Base-by-base conservation (phyloP, 805 yeast genomes). In the Kodamaea fukazawae region DNA sequence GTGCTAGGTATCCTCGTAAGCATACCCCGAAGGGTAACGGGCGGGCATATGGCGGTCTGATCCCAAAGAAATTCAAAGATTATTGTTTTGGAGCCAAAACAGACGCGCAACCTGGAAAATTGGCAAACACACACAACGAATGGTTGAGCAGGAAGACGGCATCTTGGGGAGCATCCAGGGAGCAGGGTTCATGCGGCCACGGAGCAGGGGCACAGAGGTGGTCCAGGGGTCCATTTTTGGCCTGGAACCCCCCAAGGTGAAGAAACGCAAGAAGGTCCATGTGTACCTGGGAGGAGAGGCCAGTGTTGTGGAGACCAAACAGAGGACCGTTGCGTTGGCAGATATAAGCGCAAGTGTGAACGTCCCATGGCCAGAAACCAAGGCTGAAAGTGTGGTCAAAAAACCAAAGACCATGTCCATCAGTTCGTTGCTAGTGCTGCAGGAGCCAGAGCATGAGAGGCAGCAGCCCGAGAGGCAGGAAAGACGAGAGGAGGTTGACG, bases 401-500 rank as follows among this genome's bases (percentile, higher is more conserved):
- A n/a, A 20, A 20, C 8, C 8, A 8, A 20, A 20, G 23, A 20
- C 7, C 23, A 20, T 20, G 5, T 8, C 23, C 5, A 20, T 11
- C 29, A 26, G 4, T 11, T 12, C 13, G 6, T 26, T 26, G 13
- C 12, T 12, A 12, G 29, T 6, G 9, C 13, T 26, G 29, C 29
- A 4, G 12, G 29, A 12, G 29, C 29, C 14, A 13, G 18, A 28
- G 8, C 30, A 14, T 8, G 22, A 16, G 33, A 10, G 32, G n/a
- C 18, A 12, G 17, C 14, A 13, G 11, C 15, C 36, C 9, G 16
- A n/a, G 20, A 18, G 11, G 14, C 32, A 7, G n/a, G 11, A 14
- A 8, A 28, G 12, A 10, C 13, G 37, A 34, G 10, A 27, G 12
- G 39, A 35, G 16, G 26, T 47, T 11, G 48, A 44, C 7, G 48